Evolutionary conservation across 768 basidiomycete species (phyloP), one percentile per base, ranked within the genome.

Genomic region (Lactarius psammicola): DNA sequence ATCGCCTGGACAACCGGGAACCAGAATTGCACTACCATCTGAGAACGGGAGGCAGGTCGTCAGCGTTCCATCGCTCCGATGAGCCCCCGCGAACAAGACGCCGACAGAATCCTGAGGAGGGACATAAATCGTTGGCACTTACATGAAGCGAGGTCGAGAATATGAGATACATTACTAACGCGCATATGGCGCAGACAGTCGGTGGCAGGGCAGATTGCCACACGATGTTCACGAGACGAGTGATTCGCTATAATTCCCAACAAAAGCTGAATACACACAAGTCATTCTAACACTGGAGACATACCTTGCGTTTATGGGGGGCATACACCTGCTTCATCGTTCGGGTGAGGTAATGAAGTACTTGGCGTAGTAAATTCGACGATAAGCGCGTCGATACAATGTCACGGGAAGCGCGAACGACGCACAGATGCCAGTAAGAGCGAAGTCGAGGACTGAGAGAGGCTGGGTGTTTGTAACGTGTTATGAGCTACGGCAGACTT

Each of bases 181-280:
- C 7, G 46, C 30, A 23, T 38, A 66, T 54, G 33, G 60, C n/a
- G 18, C 60, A 66, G 26, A 66, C 30, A 9, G 65, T 62, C 6
- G 65, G 65, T 40, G 61, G 65, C 18, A 66, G 26, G 13, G 65
- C 65, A 2, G 65, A 56, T 54, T 62, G 56, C 65, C 65, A 66
- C 26, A 59, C 56, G 23, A 54, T n/a, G 20, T 23, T 33, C 30
- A 66, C 58, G 13, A 66, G 60, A 36, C 33, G 38, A 31, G 49
- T 30, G 23, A 66, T 0, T 58, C 33, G 46, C 65, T 66, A 26
- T 2, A 51, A 7, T 28, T 28, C 4, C 1, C 17, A 20, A 4
- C 26, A 40, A 26, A 33, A 49, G 23, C 7, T 65, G 54, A 61
- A 34, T 10, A 15, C 15, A 33, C 13, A 33, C 34, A 31, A 61